Percentiles rank a stretch among this genome's conserved stretches.
Conservation (phyloP, 2,329 filamentous ascomycete genomes). For the Ophiostoma sp. region DNA sequence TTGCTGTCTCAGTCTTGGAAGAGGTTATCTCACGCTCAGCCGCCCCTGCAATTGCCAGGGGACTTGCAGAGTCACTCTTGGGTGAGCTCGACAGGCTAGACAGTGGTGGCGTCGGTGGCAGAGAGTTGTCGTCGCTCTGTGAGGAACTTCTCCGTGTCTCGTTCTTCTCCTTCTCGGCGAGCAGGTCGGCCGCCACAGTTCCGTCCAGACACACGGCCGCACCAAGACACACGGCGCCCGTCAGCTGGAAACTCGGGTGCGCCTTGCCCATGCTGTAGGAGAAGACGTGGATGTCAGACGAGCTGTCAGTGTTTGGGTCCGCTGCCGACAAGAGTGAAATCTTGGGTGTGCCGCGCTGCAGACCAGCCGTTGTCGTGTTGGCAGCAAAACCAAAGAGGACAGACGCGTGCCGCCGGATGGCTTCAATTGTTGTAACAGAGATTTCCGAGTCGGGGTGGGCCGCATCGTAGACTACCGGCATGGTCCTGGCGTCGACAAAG, state of each 20-base stretch:
- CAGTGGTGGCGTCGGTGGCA: constrained; percentile 2
- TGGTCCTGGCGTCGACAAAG: constrained; percentile 53
- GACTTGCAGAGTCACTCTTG: background rate
- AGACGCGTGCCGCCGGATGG: constrained; percentile 55
- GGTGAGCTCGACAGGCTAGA: constrained; percentile 9
- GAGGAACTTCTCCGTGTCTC: background rate
- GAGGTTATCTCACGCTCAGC: background rate
- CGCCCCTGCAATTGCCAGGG: background rate
- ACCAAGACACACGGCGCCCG: constrained; percentile 50
- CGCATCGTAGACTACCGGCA: constrained; percentile 48
- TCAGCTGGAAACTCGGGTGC: constrained; percentile 55
- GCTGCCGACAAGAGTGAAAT: constrained; percentile 52
- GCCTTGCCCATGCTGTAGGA: constrained; percentile 53
- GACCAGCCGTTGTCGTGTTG: constrained; percentile 38
- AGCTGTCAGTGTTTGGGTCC: background rate
- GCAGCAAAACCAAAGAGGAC: constrained; percentile 58
- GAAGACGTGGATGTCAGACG: constrained; percentile 44
- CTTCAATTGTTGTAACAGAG: constrained; percentile 44
- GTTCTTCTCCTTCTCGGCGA: background rate
- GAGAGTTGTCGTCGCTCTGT: background rate
- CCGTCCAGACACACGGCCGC: constrained; percentile 46
- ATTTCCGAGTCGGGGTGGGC: constrained; percentile 37
- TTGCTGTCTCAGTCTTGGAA: constrained; percentile 2
- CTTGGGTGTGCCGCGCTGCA: constrained; percentile 50
- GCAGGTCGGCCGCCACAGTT: constrained; percentile 37